A percentile compares a stretch with the other conserved stretches of the same genome.
Conservation (phyloP, 2,329 filamentous ascomycete species). For the Gremmenia infestans region DNA sequence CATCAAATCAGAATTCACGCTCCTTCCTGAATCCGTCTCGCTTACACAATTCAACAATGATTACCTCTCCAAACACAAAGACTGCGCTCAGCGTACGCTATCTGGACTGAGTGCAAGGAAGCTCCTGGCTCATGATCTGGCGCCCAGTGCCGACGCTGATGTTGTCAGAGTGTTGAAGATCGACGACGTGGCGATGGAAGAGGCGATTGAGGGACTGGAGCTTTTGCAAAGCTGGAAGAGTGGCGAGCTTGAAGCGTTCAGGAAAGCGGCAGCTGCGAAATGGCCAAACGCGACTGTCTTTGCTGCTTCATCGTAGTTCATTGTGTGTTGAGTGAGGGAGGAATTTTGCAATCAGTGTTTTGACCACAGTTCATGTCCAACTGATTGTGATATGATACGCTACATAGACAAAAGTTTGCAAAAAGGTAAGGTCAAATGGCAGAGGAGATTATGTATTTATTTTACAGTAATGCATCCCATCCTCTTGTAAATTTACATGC, state of each 20-base stretch:
- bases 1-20: conserved; percentile 62
- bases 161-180: conserved; percentile 54
- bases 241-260: conserved; percentile 43
- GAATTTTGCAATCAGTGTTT: not conserved
- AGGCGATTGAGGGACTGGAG: conserved; percentile 51
- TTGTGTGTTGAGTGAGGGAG: not conserved
- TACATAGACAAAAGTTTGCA: conserved; percentile 26
- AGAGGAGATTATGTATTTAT: conserved; percentile 21
- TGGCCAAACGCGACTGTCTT: conserved; percentile 33
- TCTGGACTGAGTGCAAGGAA: conserved; percentile 57
- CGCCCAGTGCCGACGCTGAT: conserved; percentile 54
- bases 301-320: conserved; percentile 3
- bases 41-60: conserved; percentile 61
- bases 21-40: conserved; percentile 51
- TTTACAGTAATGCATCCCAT: not conserved
- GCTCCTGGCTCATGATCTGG: conserved; percentile 52
- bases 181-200: conserved; percentile 45
- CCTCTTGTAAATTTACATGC: too few relatives aligned
- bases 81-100: conserved; percentile 57
- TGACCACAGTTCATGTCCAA: not conserved
- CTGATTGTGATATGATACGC: not conserved
- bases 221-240: conserved; percentile 48
- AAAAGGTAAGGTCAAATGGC: conserved; percentile 4
- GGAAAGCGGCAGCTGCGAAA: conserved; percentile 43
- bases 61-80: conserved; percentile 57